Conservation (phyloP, 805 yeast genomes). For the Sugiyamaella floridensis region DNA sequence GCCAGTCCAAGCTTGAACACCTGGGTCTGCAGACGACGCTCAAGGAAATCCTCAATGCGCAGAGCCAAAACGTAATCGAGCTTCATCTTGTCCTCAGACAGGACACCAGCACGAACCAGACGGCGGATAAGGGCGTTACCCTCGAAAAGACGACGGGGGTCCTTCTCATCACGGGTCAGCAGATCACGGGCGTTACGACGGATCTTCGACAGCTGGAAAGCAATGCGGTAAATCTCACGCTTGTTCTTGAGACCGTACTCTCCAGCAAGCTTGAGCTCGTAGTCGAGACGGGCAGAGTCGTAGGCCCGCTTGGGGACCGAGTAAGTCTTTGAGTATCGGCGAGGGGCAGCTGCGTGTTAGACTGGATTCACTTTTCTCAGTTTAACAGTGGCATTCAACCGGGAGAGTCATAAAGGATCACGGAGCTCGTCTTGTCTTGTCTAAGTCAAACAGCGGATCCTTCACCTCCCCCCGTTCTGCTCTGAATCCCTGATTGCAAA, state of each 20-base stretch:
- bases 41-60: conserved; percentile 97
- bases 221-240: conserved; percentile 99
- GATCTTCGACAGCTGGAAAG: conserved; percentile 97
- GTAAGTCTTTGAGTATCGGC: conserved; percentile 99
- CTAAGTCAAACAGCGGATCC: too few species aligned
- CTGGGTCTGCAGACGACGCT: conserved; percentile 99
- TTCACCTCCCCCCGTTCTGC: not conserved
- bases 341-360: conserved; percentile 75
- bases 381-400: not conserved
- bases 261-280: conserved; percentile 99
- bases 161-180: conserved; percentile 99
- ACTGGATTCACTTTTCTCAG: not conserved
- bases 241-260: conserved; percentile 99
- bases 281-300: conserved; percentile 99
- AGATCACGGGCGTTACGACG: conserved; percentile 99
- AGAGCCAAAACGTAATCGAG: conserved; percentile 99
- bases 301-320: conserved; percentile 99
- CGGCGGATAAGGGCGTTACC: conserved; percentile 99
- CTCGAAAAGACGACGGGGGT: conserved; percentile 99
- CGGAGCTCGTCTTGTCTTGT: not conserved
- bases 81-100: conserved; percentile 98
- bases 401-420: not conserved
- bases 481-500: not conserved
- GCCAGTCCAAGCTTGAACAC: conserved; percentile 99
- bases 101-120: conserved; percentile 98